phyloP scores from a whole-genome alignment of 441 rosid species.

The Erodium moschatum region DNA sequence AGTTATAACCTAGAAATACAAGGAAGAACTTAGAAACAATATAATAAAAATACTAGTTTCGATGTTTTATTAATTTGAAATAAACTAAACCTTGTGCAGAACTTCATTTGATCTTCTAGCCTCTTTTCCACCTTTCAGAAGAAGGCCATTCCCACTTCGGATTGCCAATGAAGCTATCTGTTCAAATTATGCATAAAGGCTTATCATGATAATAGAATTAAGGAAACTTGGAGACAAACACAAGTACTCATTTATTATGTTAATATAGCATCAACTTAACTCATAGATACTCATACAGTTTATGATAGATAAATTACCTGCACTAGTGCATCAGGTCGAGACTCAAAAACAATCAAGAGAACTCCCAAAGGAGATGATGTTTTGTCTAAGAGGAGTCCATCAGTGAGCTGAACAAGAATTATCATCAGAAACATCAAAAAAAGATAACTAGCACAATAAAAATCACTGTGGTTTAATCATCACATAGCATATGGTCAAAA shows the following conservation, averaged over 20 bases:
- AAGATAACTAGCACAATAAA: background rate
- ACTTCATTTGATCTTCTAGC: conserved; percentile 87
- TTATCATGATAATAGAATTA: background rate
- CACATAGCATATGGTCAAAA: background rate
- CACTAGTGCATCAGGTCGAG: conserved; percentile 93
- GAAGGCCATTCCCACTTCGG: conserved; percentile 90
- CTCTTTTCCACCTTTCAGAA: conserved; percentile 94
- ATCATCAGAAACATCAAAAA: conserved; percentile 13
- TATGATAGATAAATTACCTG: conserved; percentile 43
- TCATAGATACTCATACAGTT: background rate
- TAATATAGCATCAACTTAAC: too few species aligned
- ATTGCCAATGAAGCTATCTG: conserved; percentile 93
- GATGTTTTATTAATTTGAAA: conserved; percentile 8
- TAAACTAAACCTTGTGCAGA: conserved; percentile 64
- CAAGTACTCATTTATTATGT: too few species aligned
- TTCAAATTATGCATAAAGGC: conserved; percentile 23
- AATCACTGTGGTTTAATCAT: background rate
- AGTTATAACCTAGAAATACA: conserved; percentile 57
- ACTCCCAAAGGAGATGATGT: conserved; percentile 94
- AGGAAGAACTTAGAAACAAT: conserved; percentile 3
- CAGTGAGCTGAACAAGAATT: conserved; percentile 56
- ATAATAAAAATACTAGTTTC: conserved; percentile 1
- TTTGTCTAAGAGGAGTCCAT: conserved; percentile 82
- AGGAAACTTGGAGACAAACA: too few species aligned
- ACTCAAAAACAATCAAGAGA: conserved; percentile 87